Conservation (phyloP, 2,329 filamentous ascomycete species). For the Helotiales sp. region DNA sequence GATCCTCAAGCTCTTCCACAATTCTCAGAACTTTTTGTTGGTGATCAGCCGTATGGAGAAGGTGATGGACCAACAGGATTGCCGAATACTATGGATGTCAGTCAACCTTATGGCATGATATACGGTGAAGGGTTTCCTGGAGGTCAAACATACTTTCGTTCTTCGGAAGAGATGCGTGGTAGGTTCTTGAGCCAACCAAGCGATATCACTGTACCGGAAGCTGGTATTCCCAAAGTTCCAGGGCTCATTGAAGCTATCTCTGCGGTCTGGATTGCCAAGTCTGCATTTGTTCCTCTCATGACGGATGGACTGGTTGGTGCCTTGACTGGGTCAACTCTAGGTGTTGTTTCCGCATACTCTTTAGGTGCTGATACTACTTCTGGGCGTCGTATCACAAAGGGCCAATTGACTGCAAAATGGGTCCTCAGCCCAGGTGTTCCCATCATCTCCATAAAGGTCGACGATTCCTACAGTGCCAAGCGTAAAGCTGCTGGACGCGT, state of each 20-base stretch:
- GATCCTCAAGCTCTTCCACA: slow-evolving; percentile 78
- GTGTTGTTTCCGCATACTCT: slow-evolving; percentile 82
- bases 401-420: slow-evolving; percentile 88
- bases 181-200: slow-evolving; percentile 71
- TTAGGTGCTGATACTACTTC: slow-evolving; percentile 60
- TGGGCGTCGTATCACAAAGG: slow-evolving; percentile 69
- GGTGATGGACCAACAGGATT: slow-evolving; percentile 78
- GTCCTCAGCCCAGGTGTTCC: slow-evolving; percentile 90
- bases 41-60: slow-evolving; percentile 76
- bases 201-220: slow-evolving; percentile 63
- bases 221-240: slow-evolving; percentile 78
- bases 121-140: slow-evolving; percentile 87
- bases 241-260: slow-evolving; percentile 73
- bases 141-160: slow-evolving; percentile 79
- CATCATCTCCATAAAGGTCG: slow-evolving; percentile 81
- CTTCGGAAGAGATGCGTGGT: slow-evolving; percentile 74
- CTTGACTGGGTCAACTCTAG: slow-evolving; percentile 80
- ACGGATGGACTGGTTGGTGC: slow-evolving; percentile 83
- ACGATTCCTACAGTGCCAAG: slow-evolving; percentile 78
- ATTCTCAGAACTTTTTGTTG: slow-evolving; percentile 76
- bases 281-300: slow-evolving; percentile 68
- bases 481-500: slow-evolving; percentile 73
- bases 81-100: slow-evolving; percentile 90
- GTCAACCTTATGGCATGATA: slow-evolving; percentile 81
- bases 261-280: slow-evolving; percentile 90